A percentile compares a stretch with the other conserved stretches of the same genome.
Conservation (phyloP, 2,329 filamentous ascomycete species). For the Chaetoscypha palmicola region DNA sequence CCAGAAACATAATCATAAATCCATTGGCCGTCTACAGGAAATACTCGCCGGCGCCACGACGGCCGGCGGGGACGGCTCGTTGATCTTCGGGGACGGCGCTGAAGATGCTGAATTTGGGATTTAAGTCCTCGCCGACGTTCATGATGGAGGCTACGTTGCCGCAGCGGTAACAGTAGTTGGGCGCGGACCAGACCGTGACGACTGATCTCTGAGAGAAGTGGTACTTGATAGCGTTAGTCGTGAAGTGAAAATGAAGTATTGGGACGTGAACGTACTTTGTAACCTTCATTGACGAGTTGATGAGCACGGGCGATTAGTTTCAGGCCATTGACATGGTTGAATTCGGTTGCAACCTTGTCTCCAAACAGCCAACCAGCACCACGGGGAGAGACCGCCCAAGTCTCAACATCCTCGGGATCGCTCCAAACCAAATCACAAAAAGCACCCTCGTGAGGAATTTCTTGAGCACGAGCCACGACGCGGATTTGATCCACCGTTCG, state of each 20-base stretch:
- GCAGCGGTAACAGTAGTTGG: slow-evolving; percentile 42
- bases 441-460: slow-evolving; percentile 70
- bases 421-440: slow-evolving; percentile 74
- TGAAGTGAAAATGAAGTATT: slow-evolving; percentile 1
- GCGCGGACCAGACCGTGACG: slow-evolving; percentile 61
- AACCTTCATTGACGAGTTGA: slow-evolving; percentile 70
- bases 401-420: slow-evolving; percentile 65
- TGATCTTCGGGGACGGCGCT: slow-evolving; percentile 81
- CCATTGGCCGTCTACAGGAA: slow-evolving; percentile 47
- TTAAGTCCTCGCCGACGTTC: slow-evolving; percentile 77
- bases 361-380: slow-evolving; percentile 49
- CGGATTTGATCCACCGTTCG: slow-evolving; percentile 69
- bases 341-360: slow-evolving; percentile 67
- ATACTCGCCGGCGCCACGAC: slow-evolving; percentile 62
- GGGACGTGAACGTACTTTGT: slow-evolving; percentile 45
- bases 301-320: slow-evolving; percentile 66
- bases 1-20: not conserved
- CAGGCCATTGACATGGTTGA: slow-evolving; percentile 69
- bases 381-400: slow-evolving; percentile 62
- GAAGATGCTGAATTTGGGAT: slow-evolving; percentile 90
- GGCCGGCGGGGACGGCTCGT: slow-evolving; percentile 68
- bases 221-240: slow-evolving; percentile 49
- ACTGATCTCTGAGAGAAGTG: slow-evolving; percentile 94
- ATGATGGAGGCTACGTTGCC: slow-evolving; percentile 68
- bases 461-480: slow-evolving; percentile 65